Base-by-base conservation (phyloP, 2,329 filamentous ascomycete species). In the Claviceps paspali region DNA sequence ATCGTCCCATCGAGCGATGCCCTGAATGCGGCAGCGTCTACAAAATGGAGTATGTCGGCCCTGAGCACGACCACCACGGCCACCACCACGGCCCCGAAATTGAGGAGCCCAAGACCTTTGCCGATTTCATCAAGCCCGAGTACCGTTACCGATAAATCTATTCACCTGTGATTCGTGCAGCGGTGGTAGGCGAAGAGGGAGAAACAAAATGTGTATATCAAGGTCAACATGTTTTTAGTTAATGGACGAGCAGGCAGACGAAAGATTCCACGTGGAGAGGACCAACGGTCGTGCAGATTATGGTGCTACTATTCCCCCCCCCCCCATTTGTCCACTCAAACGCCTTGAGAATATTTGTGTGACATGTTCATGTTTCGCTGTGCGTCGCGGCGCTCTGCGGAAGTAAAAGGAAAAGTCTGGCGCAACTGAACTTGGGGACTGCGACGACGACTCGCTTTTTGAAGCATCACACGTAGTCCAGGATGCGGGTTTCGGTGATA, bases 1-100 rank as follows among this genome's bases (percentile, higher is more conserved):
- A 91, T 41, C 86, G 91, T 59, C 91, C 91, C 41, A 64, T 94
- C 51, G 84, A 92, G 70, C 85, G 91, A 62, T 98, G 91, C 78
- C 78, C 78, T 56, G 91, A 98, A 72, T 98, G 91, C 67, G 91
- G 91, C 50, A 84, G 78, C 61, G 84, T 91, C 50, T 87, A 93
- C 72, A 92, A 94, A 79, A 91, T 96, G 83, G 81, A 95, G 60
- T 98, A 94, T 64, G 67, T 94, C 48, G 91, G 91, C 44, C 78
- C 86, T 36, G 61, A 78, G 57, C 82, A 91, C 48, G 79, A 87
- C 59, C 64, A 68, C 53, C 73, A 83, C 59, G 58, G 70, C 57
- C 58, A 70, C 58, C 62, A 70, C 58, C 62, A 69, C 58, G 61
- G 63, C 53, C 70, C 76, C 55, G 75, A 74, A 56, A 70, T 76